These are phyloP conservation scores for Conoideocrella luteorostrata DNA, from an alignment of 2,329 filamentous ascomycete species.

Conservation along the genomic window DNA sequence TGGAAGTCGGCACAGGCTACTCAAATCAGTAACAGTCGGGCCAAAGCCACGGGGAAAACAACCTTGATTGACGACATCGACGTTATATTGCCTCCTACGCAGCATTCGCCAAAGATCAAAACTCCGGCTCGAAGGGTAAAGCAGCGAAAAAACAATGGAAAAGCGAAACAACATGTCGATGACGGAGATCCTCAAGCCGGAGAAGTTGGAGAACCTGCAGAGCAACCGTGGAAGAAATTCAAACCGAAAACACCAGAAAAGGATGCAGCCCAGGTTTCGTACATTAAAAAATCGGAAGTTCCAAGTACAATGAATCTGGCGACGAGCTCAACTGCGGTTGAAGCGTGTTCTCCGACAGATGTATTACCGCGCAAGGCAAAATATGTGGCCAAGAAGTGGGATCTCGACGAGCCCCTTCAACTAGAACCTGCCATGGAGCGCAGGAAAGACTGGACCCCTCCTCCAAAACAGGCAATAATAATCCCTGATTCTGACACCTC, in stretches of 20 bases:
- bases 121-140: neutral
- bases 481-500: conserved; percentile 26
- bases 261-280: neutral
- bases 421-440: conserved; percentile 47
- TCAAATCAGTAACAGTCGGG: conserved; percentile 4
- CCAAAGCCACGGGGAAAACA: neutral
- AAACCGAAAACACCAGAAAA: conserved; percentile 14
- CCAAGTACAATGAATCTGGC: neutral
- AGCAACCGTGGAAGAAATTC: conserved; percentile 33
- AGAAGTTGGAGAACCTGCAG: conserved; percentile 8
- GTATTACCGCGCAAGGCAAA: neutral
- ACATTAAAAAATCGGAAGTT: neutral
- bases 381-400: neutral
- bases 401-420: conserved; percentile 24
- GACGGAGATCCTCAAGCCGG: neutral
- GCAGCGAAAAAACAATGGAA: neutral
- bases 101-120: neutral
- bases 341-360: neutral
- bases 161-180: neutral
- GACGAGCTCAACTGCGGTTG: neutral
- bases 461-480: conserved; percentile 33
- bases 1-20: conserved; percentile 25
- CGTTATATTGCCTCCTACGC: conserved; percentile 3
- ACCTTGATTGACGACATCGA: conserved; percentile 6
- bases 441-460: conserved; percentile 63